Conservation (phyloP, 2,329 filamentous ascomycete species). For the Cladosporium halotolerans region DNA sequence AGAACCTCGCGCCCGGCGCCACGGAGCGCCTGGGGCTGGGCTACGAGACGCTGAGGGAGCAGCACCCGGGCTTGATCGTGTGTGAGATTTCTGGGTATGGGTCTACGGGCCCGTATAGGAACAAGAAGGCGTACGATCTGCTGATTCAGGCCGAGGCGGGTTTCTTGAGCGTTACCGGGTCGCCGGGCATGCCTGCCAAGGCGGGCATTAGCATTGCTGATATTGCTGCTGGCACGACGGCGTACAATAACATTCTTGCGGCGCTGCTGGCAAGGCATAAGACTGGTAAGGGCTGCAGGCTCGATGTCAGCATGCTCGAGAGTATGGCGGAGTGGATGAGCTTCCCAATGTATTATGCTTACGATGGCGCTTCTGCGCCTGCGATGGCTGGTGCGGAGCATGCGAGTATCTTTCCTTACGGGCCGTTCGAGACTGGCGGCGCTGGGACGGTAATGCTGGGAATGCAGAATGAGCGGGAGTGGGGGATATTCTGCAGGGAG, state of each 20-base stretch:
- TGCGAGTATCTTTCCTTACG: constrained; percentile 49
- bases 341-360: constrained; percentile 46
- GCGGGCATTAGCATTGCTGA: constrained; percentile 52
- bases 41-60: constrained; percentile 36
- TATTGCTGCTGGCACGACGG: constrained; percentile 49
- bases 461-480: constrained; percentile 51
- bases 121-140: constrained; percentile 52
- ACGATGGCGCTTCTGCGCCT: constrained; percentile 37
- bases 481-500: constrained; percentile 41
- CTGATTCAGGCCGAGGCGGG: constrained; percentile 52
- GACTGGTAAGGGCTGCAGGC: constrained; percentile 41
- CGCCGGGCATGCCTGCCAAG: constrained; percentile 40
- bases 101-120: constrained; percentile 44
- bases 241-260: constrained; percentile 46
- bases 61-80: constrained; percentile 45
- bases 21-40: constrained; percentile 44
- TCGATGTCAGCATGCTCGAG: constrained; percentile 53
- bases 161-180: constrained; percentile 47
- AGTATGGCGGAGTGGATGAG: constrained; percentile 53
- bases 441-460: constrained; percentile 46
- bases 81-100: constrained; percentile 52
- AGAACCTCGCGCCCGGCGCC: constrained; percentile 49
- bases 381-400: constrained; percentile 45
- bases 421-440: constrained; percentile 45
- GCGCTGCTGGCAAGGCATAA: constrained; percentile 42